These are phyloP conservation scores for Tetrahymena elliotti DNA, from an alignment of 73 alveolate species.

Conservation along the genomic window DNA sequence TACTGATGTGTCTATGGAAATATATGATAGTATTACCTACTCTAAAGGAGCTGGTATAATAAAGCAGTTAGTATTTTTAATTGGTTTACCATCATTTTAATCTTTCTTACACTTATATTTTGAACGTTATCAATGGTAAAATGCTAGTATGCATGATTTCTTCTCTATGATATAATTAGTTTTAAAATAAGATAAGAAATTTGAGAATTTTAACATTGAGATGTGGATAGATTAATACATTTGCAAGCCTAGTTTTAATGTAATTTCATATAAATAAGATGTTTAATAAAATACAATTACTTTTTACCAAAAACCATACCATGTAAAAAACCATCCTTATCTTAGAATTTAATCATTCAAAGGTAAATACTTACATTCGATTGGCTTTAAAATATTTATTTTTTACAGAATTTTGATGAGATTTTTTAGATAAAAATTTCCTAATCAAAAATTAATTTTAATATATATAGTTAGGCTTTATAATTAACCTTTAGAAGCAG, in stretches of 20 bases:
- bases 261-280: neutral
- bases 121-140: neutral
- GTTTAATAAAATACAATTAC: neutral
- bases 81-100: conserved; percentile 48
- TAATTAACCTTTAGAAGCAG: neutral
- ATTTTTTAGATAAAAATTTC: too few relatives aligned
- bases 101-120: neutral
- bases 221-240: neutral
- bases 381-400: too few relatives aligned
- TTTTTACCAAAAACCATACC: neutral
- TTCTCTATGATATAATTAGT: neutral
- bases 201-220: neutral
- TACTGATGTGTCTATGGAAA: conserved; percentile 73
- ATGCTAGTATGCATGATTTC: neutral
- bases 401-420: too few relatives aligned
- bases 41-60: conserved; percentile 94
- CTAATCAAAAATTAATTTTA: too few relatives aligned
- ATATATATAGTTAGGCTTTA: neutral
- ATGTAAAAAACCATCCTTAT: neutral
- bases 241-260: neutral
- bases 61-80: conserved; percentile 73
- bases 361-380: neutral
- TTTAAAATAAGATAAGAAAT: neutral
- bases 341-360: neutral
- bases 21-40: conserved; percentile 93